phyloP scores from a whole-genome alignment of 257 asterid species.

The Salvia hispanica region DNA sequence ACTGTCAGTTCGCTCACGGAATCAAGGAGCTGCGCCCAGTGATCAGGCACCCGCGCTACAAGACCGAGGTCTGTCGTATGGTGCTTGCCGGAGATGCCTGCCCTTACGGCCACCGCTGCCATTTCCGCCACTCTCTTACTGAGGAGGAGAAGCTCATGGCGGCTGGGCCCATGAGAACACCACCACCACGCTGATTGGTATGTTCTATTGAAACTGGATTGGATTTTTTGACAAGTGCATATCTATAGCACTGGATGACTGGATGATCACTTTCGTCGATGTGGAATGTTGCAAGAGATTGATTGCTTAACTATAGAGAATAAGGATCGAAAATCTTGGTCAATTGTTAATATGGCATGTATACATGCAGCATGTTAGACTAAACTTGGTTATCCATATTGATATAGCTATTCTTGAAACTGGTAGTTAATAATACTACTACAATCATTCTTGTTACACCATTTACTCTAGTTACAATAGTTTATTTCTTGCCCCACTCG shows the following conservation, averaged over 20 bases:
- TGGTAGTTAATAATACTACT: neutral
- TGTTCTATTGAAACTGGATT: neutral
- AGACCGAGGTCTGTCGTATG: conserved; percentile 79
- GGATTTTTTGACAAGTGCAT: neutral
- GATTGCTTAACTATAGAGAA: conserved; percentile 9
- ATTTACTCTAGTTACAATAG: neutral
- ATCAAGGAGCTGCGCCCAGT: conserved; percentile 78
- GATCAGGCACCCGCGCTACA: conserved; percentile 85
- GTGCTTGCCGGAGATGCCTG: conserved; percentile 70
- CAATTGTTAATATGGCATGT: conserved; percentile 19
- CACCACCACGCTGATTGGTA: conserved; percentile 27
- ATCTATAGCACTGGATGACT: neutral
- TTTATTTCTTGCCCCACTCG: conserved; percentile 1
- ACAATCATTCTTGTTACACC: neutral
- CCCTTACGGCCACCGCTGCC: conserved; percentile 86
- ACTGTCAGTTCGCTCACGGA: conserved; percentile 83
- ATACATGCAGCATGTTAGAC: neutral
- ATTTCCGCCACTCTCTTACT: conserved; percentile 76
- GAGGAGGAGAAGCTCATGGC: conserved; percentile 59
- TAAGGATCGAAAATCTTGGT: conserved; percentile 11
- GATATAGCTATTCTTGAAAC: neutral
- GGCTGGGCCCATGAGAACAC: conserved; percentile 3
- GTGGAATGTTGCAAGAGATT: conserved; percentile 12
- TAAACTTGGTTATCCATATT: neutral
- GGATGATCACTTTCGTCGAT: conserved; percentile 6